phyloP scores from a whole-genome alignment of 345 rosid species.

The Eucalyptus paniculata region DNA sequence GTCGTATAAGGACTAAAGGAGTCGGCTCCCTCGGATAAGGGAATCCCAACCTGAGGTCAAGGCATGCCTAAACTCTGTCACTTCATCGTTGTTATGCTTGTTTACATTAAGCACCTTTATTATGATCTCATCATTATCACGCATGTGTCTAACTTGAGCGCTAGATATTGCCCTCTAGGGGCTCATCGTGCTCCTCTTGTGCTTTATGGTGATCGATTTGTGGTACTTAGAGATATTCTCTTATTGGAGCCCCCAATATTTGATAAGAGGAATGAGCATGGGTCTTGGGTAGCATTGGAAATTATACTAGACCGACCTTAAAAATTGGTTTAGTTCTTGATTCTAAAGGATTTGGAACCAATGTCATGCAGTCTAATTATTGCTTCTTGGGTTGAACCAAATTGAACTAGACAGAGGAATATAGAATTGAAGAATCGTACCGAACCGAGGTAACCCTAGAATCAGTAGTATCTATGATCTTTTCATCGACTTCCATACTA shows the following conservation, averaged over 20 bases:
- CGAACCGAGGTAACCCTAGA: rapidly evolving
- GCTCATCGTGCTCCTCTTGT: neutral
- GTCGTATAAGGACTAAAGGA: neutral
- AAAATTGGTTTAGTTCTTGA: too few species aligned
- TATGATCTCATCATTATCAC: neutral
- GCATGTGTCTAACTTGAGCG: neutral
- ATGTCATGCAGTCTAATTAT: rapidly evolving
- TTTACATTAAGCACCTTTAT: neutral
- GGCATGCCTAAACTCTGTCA: neutral
- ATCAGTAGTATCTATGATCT: neutral
- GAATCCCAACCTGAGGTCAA: neutral
- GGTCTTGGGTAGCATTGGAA: rapidly evolving
- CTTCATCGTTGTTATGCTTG: neutral
- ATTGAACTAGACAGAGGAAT: too few species aligned
- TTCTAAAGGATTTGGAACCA: too few species aligned
- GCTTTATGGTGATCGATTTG: neutral
- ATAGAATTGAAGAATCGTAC: neutral
- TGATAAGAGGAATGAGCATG: neutral
- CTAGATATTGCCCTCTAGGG: neutral
- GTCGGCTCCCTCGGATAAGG: neutral
- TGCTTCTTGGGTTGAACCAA: rapidly evolving
- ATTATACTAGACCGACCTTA: neutral
- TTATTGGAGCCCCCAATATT: neutral
- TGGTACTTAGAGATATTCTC: neutral
- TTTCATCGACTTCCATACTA: neutral